Evolutionary conservation across 192 early-diverging fungal species (phyloP).

Genomic region (Piromyces finnis): DNA sequence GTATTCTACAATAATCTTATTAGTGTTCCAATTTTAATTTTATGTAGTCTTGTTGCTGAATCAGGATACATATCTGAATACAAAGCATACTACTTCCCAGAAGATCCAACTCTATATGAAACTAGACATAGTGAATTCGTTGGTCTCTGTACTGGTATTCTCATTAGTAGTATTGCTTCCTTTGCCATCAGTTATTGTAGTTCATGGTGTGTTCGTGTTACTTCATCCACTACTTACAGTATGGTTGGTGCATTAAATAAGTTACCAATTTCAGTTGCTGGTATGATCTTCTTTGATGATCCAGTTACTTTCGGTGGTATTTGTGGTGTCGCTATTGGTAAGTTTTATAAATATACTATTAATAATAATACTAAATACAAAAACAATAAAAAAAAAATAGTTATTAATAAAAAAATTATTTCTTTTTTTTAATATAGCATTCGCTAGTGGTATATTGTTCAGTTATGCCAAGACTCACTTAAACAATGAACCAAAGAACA

Average conservation of each 20-base stretch:
- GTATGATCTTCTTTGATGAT: conserved; percentile 90
- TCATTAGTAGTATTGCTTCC: conserved; percentile 7
- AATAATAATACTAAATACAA: no score
- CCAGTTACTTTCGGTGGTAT: conserved; percentile 64
- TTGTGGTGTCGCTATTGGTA: conserved; percentile 69
- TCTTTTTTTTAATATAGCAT: not conserved
- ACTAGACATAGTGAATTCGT: conserved; percentile 11
- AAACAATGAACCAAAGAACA: conserved; percentile 54
- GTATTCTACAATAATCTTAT: conserved; percentile 95
- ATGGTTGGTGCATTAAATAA: conserved; percentile 99
- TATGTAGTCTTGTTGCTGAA: conserved; percentile 7
- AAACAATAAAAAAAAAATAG: no score
- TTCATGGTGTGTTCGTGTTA: conserved; percentile 65
- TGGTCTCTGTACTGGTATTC: conserved; percentile 1
- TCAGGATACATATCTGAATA: not conserved
- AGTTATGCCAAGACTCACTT: not conserved
- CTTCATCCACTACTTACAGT: conserved; percentile 66
- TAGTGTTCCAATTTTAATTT: conserved; percentile 45
- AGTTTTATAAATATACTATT: no score
- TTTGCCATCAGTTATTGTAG: conserved; percentile 15
- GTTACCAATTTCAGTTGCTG: conserved; percentile 82
- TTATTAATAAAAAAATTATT: no score
- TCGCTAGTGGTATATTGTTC: not conserved
- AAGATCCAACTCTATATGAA: conserved; percentile 5
- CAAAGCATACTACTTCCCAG: conserved; percentile 2